phyloP scores from a whole-genome alignment of 176 grass and related monocot species.

The Areca catechu region DNA sequence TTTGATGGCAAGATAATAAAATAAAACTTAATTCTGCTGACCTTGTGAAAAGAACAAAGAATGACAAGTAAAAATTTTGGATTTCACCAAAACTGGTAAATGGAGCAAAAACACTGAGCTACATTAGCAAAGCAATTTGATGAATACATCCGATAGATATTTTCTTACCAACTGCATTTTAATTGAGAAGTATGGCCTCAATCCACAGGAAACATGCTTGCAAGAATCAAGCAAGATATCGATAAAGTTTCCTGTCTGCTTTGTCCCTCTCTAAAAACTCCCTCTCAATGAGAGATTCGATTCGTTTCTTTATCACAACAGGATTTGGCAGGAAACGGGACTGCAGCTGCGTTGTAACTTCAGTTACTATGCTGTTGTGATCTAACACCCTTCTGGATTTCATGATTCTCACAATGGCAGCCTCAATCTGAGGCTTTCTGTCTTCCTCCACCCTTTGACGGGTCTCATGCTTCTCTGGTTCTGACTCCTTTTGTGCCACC shows the following conservation, averaged over 20 bases:
- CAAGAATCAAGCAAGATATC: slow-evolving; percentile 69
- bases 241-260: slow-evolving; percentile 90
- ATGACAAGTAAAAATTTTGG: too few relatives aligned
- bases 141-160: too few relatives aligned
- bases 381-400: slow-evolving; percentile 83
- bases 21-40: too few relatives aligned
- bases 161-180: too few relatives aligned
- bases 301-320: slow-evolving; percentile 93
- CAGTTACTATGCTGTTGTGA: slow-evolving; percentile 90
- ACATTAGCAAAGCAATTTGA: too few relatives aligned
- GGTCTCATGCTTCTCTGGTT: slow-evolving; percentile 94
- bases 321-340: slow-evolving; percentile 87
- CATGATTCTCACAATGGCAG: slow-evolving; percentile 94
- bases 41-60: too few relatives aligned
- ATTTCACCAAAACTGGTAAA: too few relatives aligned
- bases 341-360: slow-evolving; percentile 91
- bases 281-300: slow-evolving; percentile 87
- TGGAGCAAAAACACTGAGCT: too few relatives aligned
- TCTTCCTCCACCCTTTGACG: slow-evolving; percentile 94
- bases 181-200: too few relatives aligned
- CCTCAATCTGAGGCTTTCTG: slow-evolving; percentile 94
- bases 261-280: slow-evolving; percentile 98
- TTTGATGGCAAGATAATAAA: too few relatives aligned
- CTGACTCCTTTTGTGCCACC: slow-evolving; percentile 89
- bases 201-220: too few relatives aligned